Base-by-base conservation (phyloP, 2,329 filamentous ascomycete species). In the Aspergillus sp. region DNA sequence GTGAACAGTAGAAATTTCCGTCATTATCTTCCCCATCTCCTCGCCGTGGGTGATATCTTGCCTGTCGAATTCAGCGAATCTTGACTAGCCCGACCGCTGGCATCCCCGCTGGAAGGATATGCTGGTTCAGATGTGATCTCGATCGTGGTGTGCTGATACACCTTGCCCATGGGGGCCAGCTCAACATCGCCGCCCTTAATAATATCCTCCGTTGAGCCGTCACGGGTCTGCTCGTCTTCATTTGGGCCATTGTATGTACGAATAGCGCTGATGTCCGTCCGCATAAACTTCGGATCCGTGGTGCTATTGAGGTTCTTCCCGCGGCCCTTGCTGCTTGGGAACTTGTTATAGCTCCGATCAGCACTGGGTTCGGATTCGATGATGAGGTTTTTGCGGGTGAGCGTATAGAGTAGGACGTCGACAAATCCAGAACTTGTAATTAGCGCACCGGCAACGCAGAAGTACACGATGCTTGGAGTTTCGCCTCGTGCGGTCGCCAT, bases 401-500 rank as follows among this genome's bases (percentile, higher is more conserved):
- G 70, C 0, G 82, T 82, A 72, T 86, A 87, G 3, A 87, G 76
- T 2, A 84, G 66, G 12, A 83, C 82, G 65, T 87, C 84, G 19
- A 86, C 79, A 72, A 84, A 80, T 17, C 84, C 84, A 57, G 83
- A 86, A 33, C 79, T 82, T 3, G 82, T 82, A 57, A 86, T 83
- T 64, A 86, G 74, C 5, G 82, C 78, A 33, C 82, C 84, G 0
- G 82, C 78, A 19, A 81, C 73, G 64, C 79, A 82, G 52, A 83
- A 78, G 59, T 80, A 79, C 15, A 76, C 75, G 3, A 74, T 54
- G 23, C 65, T 72, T 1, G 75, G 71, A 2, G 57, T 64, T 15
- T 69, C 54, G 17, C 73, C 71, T 45, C 70, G 68, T 6, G 73
- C 74, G 4, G 72, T 71, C 17, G 74, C 70, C 76, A 79, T 79